Evolutionary conservation across 495 filamentous ascomycete genomes (phyloP), one percentile per base, ranked within the genome.

Genomic region (Xanthoparmelia taractica): DNA sequence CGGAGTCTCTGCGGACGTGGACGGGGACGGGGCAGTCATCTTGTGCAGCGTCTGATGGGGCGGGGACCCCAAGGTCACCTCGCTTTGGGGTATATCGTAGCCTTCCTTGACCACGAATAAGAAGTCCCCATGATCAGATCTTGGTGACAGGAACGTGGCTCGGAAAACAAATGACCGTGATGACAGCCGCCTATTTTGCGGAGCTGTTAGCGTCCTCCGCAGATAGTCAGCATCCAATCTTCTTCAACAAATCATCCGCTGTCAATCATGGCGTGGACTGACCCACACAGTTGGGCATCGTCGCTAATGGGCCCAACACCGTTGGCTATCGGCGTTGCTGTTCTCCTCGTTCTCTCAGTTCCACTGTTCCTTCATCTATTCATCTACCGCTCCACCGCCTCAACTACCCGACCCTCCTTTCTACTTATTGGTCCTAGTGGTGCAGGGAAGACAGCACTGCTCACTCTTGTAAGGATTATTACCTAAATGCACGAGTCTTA

Each of bases 401-500:
- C 87, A 59, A 84, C 82, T 31, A 81, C 79, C 13, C 82, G 91
- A 7, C 91, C 92, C 36, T 88, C 87, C 8, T 91, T 97, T 73
- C 77, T 97, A 4, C 84, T 98, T 20, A 70, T 93, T 57, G 94
- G 94, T 7, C 94, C 93, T 10, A 85, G 85, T 36, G 89, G 87
- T 63, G 81, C 86, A 57, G 94, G 94, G 66, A 98, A 98, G 74
- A 97, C 94, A 8, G 81, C 89, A 55, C 82, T 98, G 37, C 76
- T 92, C 13, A 91, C 91, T n/a, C 76, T 92, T 66, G 88, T 90
- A 79, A 61, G 54, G 41, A 41, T 57, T 50, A 27, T 23, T 29
- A 25, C 67, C 45, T 47, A 12, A 31, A 8, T 48, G 63, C 62
- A 65, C 15, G 65, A n/a, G 29, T 45, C 29, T 33, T 29, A 13